phyloP scores from a whole-genome alignment of 345 rosid species.

The Gossypium arboreum region DNA sequence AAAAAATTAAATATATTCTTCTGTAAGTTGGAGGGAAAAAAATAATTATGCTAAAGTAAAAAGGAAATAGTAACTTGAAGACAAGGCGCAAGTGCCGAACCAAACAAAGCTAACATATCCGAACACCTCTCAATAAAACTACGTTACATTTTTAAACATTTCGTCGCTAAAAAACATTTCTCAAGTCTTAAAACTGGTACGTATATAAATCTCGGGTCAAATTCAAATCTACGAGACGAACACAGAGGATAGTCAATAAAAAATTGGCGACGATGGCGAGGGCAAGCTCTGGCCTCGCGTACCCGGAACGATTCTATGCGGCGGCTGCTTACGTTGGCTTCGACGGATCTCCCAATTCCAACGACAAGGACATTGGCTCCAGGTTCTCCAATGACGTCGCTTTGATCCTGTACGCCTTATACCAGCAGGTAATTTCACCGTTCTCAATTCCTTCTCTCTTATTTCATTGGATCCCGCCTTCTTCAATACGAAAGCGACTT shows the following conservation, averaged over 20 bases:
- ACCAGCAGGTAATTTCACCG: conserved; percentile 64
- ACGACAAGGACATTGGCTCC: conserved; percentile 50
- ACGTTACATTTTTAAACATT: background rate
- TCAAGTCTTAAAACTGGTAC: background rate
- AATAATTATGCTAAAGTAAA: no score
- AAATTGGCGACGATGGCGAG: conserved; percentile 62
- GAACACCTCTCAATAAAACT: background rate
- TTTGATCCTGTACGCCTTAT: conserved; percentile 76
- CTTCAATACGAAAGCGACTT: background rate
- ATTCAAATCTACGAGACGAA: background rate
- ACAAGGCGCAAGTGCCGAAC: background rate
- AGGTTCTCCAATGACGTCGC: conserved; percentile 81
- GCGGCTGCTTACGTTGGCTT: conserved; percentile 87
- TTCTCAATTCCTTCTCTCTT: background rate
- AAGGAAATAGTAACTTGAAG: no score
- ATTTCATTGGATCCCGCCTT: conserved; percentile 25
- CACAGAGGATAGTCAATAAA: background rate
- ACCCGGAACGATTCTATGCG: conserved; percentile 93
- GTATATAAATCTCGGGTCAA: background rate
- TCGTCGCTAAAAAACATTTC: background rate
- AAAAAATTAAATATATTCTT: no score
- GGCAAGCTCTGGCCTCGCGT: conserved; percentile 90
- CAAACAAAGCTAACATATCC: background rate
- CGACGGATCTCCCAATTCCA: conserved; percentile 72
- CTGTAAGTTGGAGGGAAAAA: no score